A percentile compares a stretch with the other conserved stretches of the same genome.
These are phyloP conservation scores for Aquilaria malaccensis DNA, from an alignment of 345 rosid genomes.

Conservation along the genomic window DNA sequence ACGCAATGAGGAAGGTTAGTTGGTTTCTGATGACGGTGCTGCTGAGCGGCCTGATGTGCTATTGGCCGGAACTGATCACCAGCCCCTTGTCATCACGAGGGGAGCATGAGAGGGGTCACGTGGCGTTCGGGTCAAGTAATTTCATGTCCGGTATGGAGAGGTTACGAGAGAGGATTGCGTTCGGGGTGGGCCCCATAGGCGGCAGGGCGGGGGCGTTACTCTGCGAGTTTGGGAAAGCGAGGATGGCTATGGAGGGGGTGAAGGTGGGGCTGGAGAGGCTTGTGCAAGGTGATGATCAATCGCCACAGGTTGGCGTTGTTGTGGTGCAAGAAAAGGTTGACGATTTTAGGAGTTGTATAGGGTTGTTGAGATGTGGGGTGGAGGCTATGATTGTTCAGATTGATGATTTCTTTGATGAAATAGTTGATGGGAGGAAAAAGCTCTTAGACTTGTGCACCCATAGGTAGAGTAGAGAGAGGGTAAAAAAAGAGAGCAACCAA, in stretches of 20 bases:
- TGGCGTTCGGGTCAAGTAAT: constrained; percentile 28
- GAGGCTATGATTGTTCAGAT: constrained; percentile 59
- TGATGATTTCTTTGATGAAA: constrained; percentile 91
- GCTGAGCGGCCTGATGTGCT: constrained; percentile 55
- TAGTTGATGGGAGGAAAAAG: constrained; percentile 78
- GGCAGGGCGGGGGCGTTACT: constrained; percentile 41
- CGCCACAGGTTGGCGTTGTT: constrained; percentile 1
- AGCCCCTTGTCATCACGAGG: constrained; percentile 17
- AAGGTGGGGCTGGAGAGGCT: constrained; percentile 45
- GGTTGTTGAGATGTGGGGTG: constrained; percentile 57
- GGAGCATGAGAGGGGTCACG: constrained; percentile 15
- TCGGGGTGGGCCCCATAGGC: constrained; percentile 40
- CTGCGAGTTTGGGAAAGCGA: constrained; percentile 52
- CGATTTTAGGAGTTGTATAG: constrained; percentile 47
- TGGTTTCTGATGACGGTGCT: constrained; percentile 55
- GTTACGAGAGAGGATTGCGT: constrained; percentile 50
- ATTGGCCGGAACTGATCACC: constrained; percentile 26
- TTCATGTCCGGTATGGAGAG: constrained; percentile 49
- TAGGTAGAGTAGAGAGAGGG: constrained; percentile 29
- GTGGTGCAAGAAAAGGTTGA: constrained; percentile 49
- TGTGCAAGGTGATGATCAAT: constrained; percentile 20
- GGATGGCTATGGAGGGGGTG: constrained; percentile 54
- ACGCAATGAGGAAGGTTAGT: constrained; percentile 65
- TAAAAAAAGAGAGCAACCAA: not conserved
- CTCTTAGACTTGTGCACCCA: constrained; percentile 74